A percentile compares a stretch with the other conserved stretches of the same genome.
These are phyloP conservation scores for Phytomonas serpens DNA, from an alignment of 208 protist species.

Conservation along the genomic window DNA sequence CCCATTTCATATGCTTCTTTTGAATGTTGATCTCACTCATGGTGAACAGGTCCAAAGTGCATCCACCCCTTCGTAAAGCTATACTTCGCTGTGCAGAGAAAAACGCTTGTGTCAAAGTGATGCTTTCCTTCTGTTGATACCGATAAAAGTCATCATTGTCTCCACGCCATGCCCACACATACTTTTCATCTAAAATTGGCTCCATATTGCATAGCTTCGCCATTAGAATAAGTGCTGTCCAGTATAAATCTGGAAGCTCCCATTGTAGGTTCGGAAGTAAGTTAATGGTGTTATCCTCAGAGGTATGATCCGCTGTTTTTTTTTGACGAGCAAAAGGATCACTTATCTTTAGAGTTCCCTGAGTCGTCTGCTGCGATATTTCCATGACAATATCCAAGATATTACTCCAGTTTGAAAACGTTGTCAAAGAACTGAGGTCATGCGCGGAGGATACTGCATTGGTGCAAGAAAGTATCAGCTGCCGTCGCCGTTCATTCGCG, in stretches of 20 bases:
- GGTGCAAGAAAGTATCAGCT: constrained; percentile 19
- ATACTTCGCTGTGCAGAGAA: constrained; percentile 23
- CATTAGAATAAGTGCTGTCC: constrained; percentile 58
- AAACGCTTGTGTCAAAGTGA: constrained; percentile 39
- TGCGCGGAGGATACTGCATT: constrained; percentile 16
- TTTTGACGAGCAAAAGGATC: constrained; percentile 11
- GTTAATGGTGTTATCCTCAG: constrained; percentile 22
- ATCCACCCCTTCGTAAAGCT: constrained; percentile 18
- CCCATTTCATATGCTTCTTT: constrained; percentile 20
- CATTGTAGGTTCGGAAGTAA: constrained; percentile 65
- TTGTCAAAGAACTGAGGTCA: background rate
- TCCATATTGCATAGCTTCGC: constrained; percentile 33
- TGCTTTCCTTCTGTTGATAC: constrained; percentile 28
- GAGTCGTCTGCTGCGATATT: constrained; percentile 6
- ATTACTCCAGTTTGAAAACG: constrained; percentile 3
- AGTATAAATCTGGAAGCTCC: constrained; percentile 47
- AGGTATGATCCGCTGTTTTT: constrained; percentile 8
- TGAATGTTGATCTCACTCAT: constrained; percentile 40
- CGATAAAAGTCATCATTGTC: constrained; percentile 52
- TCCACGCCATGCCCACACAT: constrained; percentile 69
- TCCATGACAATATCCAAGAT: constrained; percentile 16
- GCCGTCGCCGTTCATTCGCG: constrained; percentile 7
- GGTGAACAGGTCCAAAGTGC: constrained; percentile 30
- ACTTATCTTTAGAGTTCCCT: background rate
- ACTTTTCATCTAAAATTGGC: constrained; percentile 30